Conservation (phyloP, 306 rosid species). For the Medicago arabica region DNA sequence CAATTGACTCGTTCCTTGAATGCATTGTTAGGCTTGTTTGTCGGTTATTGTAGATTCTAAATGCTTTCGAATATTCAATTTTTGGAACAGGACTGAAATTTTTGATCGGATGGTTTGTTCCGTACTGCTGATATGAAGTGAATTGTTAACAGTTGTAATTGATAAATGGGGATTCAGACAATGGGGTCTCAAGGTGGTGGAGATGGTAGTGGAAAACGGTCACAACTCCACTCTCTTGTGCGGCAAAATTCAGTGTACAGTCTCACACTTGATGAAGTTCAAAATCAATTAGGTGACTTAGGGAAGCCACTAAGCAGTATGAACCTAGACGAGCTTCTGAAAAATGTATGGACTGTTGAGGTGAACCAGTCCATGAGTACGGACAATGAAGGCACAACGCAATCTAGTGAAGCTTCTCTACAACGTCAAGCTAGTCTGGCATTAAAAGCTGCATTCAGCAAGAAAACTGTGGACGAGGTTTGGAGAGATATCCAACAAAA, state of each 20-base stretch:
- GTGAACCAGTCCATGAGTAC: conserved; percentile 63
- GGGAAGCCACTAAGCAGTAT: conserved; percentile 95
- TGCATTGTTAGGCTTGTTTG: conserved; percentile 32
- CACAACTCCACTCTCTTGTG: conserved; percentile 66
- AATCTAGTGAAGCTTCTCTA: conserved; percentile 64
- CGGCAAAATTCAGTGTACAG: conserved; percentile 85
- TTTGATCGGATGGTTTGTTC: conserved; percentile 10
- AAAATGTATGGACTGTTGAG: conserved; percentile 91
- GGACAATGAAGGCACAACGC: conserved; percentile 57
- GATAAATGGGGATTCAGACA: conserved; percentile 81
- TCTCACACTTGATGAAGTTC: conserved; percentile 96
- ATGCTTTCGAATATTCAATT: conserved; percentile 9
- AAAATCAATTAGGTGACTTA: conserved; percentile 89
- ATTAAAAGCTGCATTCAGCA: conserved; percentile 73
- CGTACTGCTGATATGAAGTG: conserved; percentile 36
- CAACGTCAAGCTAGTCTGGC: conserved; percentile 89
- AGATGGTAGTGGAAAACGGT: conserved; percentile 71
- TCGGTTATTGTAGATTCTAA: conserved; percentile 32
- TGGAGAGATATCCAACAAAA: conserved; percentile 94
- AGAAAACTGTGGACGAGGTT: conserved; percentile 97
- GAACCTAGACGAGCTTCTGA: conserved; percentile 98
- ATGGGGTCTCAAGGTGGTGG: conserved; percentile 89
- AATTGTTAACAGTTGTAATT: conserved; percentile 38
- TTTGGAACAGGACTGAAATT: conserved; percentile 39
- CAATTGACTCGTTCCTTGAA: conserved; percentile 30